Conservation (phyloP, 2,329 filamentous ascomycete species). For the Aureobasidium sp. region DNA sequence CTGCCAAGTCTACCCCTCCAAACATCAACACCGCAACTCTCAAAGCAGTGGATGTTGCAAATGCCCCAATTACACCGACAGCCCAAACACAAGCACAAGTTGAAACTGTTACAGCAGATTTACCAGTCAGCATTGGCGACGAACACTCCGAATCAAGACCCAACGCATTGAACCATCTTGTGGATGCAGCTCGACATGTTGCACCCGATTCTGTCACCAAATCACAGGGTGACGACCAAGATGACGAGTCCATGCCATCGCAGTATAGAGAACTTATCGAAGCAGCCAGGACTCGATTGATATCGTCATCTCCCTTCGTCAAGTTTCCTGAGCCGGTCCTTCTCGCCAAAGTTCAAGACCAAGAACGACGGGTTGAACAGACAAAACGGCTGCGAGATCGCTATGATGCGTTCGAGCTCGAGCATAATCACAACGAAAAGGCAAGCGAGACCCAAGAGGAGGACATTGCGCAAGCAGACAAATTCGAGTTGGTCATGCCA, state of each 20-base stretch:
- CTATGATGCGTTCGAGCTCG: conserved; percentile 38
- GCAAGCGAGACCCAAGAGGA: conserved; percentile 28
- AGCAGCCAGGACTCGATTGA: conserved; percentile 83
- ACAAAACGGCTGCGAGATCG: conserved; percentile 78
- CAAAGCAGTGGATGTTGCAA: neutral
- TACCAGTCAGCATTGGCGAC: neutral
- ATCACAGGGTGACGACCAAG: conserved; percentile 20
- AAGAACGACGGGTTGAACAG: conserved; percentile 76
- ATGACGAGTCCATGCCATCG: conserved; percentile 52
- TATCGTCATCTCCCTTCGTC: conserved; percentile 93
- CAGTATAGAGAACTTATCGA: conserved; percentile 94
- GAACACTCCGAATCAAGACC: neutral
- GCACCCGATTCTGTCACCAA: neutral
- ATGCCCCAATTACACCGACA: neutral
- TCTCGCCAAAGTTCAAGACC: conserved; percentile 82
- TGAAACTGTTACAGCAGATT: neutral
- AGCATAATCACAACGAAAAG: conserved; percentile 37
- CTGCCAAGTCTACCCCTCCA: conserved; percentile 2
- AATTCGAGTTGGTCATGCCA: conserved; percentile 85
- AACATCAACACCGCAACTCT: neutral
- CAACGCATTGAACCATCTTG: conserved; percentile 3
- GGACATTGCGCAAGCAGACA: conserved; percentile 28
- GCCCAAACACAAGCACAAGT: neutral
- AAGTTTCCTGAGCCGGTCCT: conserved; percentile 92
- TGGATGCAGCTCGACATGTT: conserved; percentile 14